These are phyloP conservation scores for Xylariaceae sp. DNA, from an alignment of 2,329 filamentous ascomycete genomes.

Conservation along the genomic window DNA sequence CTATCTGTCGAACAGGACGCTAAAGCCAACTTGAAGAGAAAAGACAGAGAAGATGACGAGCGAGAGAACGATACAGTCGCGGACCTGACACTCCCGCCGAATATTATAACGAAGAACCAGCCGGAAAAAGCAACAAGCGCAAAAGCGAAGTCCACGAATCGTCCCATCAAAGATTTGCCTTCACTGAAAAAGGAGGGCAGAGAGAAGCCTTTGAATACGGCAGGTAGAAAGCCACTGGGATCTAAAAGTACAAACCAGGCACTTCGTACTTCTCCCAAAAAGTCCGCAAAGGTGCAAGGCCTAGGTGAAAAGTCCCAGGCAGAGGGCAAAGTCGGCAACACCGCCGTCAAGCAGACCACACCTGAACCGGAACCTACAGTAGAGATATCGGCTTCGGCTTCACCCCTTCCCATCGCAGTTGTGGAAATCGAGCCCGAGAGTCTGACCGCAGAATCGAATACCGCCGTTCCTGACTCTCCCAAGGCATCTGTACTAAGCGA, in stretches of 20 bases:
- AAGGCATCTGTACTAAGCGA: slow-evolving; percentile 36
- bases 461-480: slow-evolving; percentile 48
- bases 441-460: slow-evolving; percentile 37
- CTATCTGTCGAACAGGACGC: slow-evolving; percentile 21
- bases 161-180: slow-evolving; percentile 45
- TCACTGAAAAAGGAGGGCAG: slow-evolving; percentile 39
- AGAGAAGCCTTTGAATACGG: slow-evolving; percentile 25
- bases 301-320: slow-evolving; percentile 39
- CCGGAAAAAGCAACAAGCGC: slow-evolving; percentile 20
- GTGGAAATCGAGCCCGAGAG: slow-evolving; percentile 29
- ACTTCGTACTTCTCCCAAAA: slow-evolving; percentile 53
- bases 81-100: slow-evolving; percentile 31
- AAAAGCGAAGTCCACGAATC: slow-evolving; percentile 30
- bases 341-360: slow-evolving; percentile 14
- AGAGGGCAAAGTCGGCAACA: slow-evolving; percentile 25
- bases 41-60: slow-evolving; percentile 53
- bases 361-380: slow-evolving; percentile 25
- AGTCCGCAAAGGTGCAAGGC: slow-evolving; percentile 37
- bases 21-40: slow-evolving; percentile 55
- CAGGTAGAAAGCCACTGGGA: slow-evolving; percentile 45
- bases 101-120: slow-evolving; percentile 27
- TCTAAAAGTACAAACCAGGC: slow-evolving; percentile 59
- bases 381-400: slow-evolving; percentile 25
- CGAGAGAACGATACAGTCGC: slow-evolving; percentile 34
- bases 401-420: slow-evolving; percentile 16